Conservation (phyloP, 768 basidiomycete genomes). For the Phaeotremella fagi region DNA sequence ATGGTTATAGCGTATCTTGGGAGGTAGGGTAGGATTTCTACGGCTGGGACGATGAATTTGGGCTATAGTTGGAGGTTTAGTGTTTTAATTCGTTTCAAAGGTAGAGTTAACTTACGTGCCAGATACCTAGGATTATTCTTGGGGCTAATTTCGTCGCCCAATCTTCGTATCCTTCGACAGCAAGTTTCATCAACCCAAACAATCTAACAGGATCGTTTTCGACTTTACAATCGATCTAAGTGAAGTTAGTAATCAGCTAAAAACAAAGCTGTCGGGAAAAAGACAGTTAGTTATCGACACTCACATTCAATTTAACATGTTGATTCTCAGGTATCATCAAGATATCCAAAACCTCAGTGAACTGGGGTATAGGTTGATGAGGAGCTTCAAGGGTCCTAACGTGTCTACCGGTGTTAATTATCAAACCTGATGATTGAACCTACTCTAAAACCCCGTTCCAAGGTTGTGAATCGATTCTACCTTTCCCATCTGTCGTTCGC, state of each 20-base stretch:
- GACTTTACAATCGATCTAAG: conserved; percentile 89
- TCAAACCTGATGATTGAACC: conserved; percentile 6
- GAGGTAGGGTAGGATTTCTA: conserved; percentile 71
- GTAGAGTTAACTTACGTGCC: conserved; percentile 43
- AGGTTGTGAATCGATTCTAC: conserved; percentile 61
- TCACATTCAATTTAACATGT: conserved; percentile 51
- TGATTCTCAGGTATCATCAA: conserved; percentile 60
- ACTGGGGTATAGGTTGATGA: conserved; percentile 82
- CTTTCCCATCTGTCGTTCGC: conserved; percentile 73
- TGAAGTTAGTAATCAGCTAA: conserved; percentile 55
- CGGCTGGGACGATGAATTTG: conserved; percentile 73
- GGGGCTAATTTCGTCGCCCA: conserved; percentile 43
- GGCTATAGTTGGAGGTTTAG: conserved; percentile 65
- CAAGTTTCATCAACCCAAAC: conserved; percentile 64
- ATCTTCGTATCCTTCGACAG: conserved; percentile 54
- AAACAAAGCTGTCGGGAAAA: background rate
- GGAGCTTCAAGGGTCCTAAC: conserved; percentile 75
- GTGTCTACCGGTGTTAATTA: conserved; percentile 50
- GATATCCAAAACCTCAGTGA: conserved; percentile 71
- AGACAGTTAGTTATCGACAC: conserved; percentile 10
- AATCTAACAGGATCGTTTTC: conserved; percentile 82
- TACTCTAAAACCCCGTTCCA: conserved; percentile 61
- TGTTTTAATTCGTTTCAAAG: background rate
- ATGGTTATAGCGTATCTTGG: conserved; percentile 78
- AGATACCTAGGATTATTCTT: conserved; percentile 43